These are phyloP conservation scores for Fraxinus nigra DNA, from an alignment of 305 asterid genomes.

Conservation along the genomic window DNA sequence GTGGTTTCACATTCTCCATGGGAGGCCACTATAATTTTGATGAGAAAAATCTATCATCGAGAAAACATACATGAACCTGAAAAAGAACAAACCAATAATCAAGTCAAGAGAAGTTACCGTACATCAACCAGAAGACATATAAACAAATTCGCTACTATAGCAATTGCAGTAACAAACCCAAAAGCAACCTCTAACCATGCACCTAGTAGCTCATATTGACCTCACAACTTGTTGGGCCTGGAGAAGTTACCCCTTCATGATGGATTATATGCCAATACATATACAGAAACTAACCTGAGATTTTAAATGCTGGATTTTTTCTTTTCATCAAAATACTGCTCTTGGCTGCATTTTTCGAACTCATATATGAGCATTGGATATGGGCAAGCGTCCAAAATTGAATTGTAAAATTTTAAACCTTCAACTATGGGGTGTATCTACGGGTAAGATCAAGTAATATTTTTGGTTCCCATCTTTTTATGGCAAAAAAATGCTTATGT, in stretches of 20 bases:
- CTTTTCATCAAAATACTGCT: background rate
- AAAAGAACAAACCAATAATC: background rate
- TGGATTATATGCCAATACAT: background rate
- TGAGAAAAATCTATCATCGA: background rate
- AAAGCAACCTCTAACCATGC: background rate
- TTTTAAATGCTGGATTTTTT: background rate
- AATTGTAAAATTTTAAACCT: background rate
- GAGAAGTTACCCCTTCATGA: background rate
- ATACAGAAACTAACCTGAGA: background rate
- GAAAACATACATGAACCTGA: background rate
- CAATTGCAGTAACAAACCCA: background rate
- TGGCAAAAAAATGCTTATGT: constrained; percentile 1
- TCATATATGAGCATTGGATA: background rate
- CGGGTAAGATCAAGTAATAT: background rate
- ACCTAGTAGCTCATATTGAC: background rate
- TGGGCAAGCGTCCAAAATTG: background rate
- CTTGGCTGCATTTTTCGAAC: background rate
- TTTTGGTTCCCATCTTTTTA: background rate
- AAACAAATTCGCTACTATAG: background rate
- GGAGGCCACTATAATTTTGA: background rate
- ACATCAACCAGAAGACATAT: background rate
- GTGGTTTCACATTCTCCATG: background rate
- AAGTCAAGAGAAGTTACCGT: background rate
- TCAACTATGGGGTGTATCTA: background rate
- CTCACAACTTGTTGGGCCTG: background rate